Conservation (phyloP, 2,329 filamentous ascomycete species). For the Chrysoporthe austroafricana region DNA sequence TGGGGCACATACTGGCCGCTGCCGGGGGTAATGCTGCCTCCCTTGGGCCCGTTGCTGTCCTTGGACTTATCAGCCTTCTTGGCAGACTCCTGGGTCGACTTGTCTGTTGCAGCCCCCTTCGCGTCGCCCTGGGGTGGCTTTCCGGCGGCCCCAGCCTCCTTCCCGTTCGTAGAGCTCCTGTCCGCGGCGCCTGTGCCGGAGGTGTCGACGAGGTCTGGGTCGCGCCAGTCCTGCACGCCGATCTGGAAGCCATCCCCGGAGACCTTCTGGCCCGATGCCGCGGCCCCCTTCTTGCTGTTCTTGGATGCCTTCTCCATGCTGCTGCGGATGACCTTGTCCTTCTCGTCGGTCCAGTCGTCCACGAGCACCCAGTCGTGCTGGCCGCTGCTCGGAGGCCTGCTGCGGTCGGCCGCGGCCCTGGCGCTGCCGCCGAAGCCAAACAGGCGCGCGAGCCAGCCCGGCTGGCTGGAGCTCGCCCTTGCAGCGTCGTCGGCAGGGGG, state of each 20-base stretch:
- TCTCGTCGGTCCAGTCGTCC: constrained; percentile 55
- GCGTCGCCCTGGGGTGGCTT: constrained; percentile 21
- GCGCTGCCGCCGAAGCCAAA: constrained; percentile 43
- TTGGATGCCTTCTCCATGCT: constrained; percentile 45
- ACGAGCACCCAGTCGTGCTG: constrained; percentile 74
- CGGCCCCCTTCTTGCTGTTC: constrained; percentile 32
- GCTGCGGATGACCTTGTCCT: constrained; percentile 29
- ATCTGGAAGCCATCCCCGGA: constrained; percentile 71
- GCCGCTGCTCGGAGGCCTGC: constrained; percentile 72
- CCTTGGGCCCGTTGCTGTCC: constrained; percentile 51
- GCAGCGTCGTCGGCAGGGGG: constrained; percentile 1
- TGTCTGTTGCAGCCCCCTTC: constrained; percentile 24
- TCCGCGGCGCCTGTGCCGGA: constrained; percentile 38
- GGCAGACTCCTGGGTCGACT: constrained; percentile 34
- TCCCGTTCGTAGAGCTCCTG: constrained; percentile 3
- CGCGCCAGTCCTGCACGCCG: constrained; percentile 85
- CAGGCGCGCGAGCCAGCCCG: constrained; percentile 51
- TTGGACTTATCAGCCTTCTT: constrained; percentile 28
- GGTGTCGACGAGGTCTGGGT: constrained; percentile 69
- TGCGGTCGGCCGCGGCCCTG: constrained; percentile 51
- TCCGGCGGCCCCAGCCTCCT: constrained; percentile 18
- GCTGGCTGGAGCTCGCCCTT: constrained; percentile 16
- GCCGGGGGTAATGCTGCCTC: constrained; percentile 71
- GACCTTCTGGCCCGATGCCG: constrained; percentile 30
- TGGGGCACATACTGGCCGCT: constrained; percentile 69